These are phyloP conservation scores for Cicer yamashitae DNA, from an alignment of 306 rosid genomes.

Conservation along the genomic window DNA sequence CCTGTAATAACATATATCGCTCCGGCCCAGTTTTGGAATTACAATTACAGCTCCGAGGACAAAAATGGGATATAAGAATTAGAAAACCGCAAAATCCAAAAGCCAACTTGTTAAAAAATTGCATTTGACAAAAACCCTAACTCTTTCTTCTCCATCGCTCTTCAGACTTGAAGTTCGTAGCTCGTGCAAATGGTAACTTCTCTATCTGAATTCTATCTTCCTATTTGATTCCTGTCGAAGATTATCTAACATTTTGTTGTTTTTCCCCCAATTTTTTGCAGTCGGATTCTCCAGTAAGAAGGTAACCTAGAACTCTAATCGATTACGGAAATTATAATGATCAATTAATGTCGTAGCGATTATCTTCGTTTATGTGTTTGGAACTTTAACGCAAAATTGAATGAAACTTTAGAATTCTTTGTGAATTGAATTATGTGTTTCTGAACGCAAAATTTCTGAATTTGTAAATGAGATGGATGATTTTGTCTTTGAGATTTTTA, in stretches of 20 bases:
- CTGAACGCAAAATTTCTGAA: too few species aligned
- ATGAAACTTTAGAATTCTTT: background rate
- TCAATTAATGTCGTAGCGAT: background rate
- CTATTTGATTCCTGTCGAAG: background rate
- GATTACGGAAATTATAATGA: background rate
- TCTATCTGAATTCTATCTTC: background rate
- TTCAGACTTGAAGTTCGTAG: conserved; percentile 16
- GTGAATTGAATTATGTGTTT: background rate
- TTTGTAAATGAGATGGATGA: background rate
- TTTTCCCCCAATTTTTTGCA: conserved; percentile 43
- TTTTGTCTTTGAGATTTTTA: background rate
- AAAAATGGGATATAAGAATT: too few species aligned
- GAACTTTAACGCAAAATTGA: background rate
- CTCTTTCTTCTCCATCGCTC: conserved; percentile 18
- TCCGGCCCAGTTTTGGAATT: too few species aligned
- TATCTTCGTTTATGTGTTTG: conserved; percentile 7
- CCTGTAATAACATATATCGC: too few species aligned
- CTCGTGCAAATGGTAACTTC: conserved; percentile 56
- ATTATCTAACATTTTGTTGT: conserved; percentile 24
- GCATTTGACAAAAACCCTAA: conserved; percentile 51
- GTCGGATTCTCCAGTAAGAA: conserved; percentile 83
- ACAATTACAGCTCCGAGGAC: too few species aligned
- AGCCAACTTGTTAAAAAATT: too few species aligned
- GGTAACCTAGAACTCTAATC: conserved; percentile 51
- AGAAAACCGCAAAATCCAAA: too few species aligned